Conservation (phyloP, 2,329 filamentous ascomycete genomes). For the Cladophialophora chaetospira region DNA sequence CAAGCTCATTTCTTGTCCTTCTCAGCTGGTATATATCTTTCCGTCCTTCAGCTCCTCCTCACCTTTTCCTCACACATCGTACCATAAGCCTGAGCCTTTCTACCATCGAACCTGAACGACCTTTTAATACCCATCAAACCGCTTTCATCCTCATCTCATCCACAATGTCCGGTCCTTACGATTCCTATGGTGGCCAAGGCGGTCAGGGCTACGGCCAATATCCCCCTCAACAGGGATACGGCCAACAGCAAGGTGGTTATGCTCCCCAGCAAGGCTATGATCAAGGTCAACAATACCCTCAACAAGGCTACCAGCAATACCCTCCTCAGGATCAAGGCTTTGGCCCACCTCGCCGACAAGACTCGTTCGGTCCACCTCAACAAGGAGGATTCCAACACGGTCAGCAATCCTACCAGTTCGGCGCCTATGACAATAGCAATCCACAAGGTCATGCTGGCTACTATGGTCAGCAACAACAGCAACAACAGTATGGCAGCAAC, state of each 20-base stretch:
- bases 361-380: constrained; percentile 40
- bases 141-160: neutral
- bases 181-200: constrained; percentile 40
- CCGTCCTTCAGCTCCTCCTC: neutral
- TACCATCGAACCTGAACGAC: neutral
- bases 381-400: constrained; percentile 55
- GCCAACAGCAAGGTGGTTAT: constrained; percentile 38
- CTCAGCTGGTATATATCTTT: constrained; percentile 10
- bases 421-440: constrained; percentile 39
- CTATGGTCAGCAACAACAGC: constrained; percentile 35
- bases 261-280: constrained; percentile 34
- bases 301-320: constrained; percentile 38
- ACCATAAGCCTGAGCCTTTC: neutral
- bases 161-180: constrained; percentile 56
- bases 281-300: constrained; percentile 33
- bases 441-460: constrained; percentile 41
- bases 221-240: constrained; percentile 38
- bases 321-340: constrained; percentile 42
- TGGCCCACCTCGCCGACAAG: constrained; percentile 47
- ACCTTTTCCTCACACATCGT: neutral
- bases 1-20: constrained; percentile 9
- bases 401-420: constrained; percentile 39
- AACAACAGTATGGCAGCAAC: constrained; percentile 26
- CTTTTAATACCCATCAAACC: neutral
- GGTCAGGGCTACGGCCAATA: constrained; percentile 33